phyloP scores from a whole-genome alignment of 352 stramenopile species.

The Phytophthora hybrid region DNA sequence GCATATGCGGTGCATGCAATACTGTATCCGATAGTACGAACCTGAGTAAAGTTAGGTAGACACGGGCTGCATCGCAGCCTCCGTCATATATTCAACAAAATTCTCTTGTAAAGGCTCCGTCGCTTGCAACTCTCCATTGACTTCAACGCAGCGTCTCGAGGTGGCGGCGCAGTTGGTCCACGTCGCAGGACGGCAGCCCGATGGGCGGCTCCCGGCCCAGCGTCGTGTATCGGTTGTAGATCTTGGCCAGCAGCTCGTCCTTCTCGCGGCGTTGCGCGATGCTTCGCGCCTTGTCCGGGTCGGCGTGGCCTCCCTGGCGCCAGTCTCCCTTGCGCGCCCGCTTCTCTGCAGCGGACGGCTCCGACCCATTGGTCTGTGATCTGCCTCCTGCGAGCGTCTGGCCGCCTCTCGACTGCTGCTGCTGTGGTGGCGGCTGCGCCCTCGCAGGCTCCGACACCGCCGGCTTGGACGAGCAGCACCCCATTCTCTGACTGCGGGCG shows the following conservation, averaged over 20 bases:
- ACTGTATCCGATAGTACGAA: too few relatives aligned
- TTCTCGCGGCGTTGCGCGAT: conserved; percentile 80
- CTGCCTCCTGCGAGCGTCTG: conserved; percentile 14
- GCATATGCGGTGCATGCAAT: neutral
- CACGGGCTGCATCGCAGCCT: neutral
- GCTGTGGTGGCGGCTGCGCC: neutral
- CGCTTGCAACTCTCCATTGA: neutral
- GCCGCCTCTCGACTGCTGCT: neutral
- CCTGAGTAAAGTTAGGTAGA: too few relatives aligned
- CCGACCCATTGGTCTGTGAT: conserved; percentile 19
- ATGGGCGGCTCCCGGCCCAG: conserved; percentile 84
- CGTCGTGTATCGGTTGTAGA: conserved; percentile 81
- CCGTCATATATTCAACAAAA: conserved; percentile 24
- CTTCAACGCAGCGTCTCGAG: conserved; percentile 68
- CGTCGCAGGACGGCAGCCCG: conserved; percentile 77
- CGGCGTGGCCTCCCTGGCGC: conserved; percentile 72
- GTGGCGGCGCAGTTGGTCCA: conserved; percentile 82
- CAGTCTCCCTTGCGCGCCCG: conserved; percentile 72
- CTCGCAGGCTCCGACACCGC: conserved; percentile 31
- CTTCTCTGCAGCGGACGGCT: conserved; percentile 76
- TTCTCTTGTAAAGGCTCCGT: neutral
- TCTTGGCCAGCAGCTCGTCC: conserved; percentile 84
- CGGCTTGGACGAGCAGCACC: conserved; percentile 77
- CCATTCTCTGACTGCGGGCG: conserved; percentile 44
- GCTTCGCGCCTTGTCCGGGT: conserved; percentile 72